Conservation (phyloP, 495 filamentous ascomycete species). For the Neurospora sp. region DNA sequence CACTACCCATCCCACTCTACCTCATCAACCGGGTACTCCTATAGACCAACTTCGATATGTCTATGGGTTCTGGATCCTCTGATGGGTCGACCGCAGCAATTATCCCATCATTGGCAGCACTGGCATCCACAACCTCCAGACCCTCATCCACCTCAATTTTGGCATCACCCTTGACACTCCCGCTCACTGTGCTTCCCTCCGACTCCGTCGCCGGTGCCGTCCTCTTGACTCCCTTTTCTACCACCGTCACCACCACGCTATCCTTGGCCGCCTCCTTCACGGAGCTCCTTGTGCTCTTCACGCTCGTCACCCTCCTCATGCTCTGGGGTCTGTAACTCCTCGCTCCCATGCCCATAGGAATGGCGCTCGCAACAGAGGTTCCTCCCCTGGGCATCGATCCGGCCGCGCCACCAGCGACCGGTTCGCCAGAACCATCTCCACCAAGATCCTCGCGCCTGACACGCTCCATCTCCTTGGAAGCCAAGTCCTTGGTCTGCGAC, state of each 20-base stretch:
- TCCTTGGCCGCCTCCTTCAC: conserved; percentile 12
- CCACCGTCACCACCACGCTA: neutral
- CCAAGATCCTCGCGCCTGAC: conserved; percentile 28
- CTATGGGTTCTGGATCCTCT: conserved; percentile 26
- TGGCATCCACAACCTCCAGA: conserved; percentile 27
- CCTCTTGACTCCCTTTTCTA: conserved; percentile 11
- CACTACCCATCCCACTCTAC: neutral
- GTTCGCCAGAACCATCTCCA: conserved; percentile 11
- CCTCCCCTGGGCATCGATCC: conserved; percentile 10
- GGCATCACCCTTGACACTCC: neutral
- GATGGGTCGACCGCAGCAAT: conserved; percentile 27
- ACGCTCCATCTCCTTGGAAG: conserved; percentile 48
- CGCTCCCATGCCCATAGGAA: neutral
- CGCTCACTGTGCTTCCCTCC: neutral
- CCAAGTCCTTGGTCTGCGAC: conserved; percentile 47
- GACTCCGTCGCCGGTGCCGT: neutral
- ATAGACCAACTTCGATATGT: conserved; percentile 3
- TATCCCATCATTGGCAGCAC: neutral
- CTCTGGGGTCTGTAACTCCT: conserved; percentile 14
- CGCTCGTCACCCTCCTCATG: conserved; percentile 15
- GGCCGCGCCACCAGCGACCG: conserved; percentile 11
- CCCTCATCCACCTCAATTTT: conserved; percentile 27
- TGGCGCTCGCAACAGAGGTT: neutral
- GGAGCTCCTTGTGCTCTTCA: conserved; percentile 1
- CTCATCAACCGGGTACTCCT: conserved; percentile 14